These are phyloP conservation scores for Blastobotrys muscicola DNA, from an alignment of 805 yeast genomes.

Conservation along the genomic window DNA sequence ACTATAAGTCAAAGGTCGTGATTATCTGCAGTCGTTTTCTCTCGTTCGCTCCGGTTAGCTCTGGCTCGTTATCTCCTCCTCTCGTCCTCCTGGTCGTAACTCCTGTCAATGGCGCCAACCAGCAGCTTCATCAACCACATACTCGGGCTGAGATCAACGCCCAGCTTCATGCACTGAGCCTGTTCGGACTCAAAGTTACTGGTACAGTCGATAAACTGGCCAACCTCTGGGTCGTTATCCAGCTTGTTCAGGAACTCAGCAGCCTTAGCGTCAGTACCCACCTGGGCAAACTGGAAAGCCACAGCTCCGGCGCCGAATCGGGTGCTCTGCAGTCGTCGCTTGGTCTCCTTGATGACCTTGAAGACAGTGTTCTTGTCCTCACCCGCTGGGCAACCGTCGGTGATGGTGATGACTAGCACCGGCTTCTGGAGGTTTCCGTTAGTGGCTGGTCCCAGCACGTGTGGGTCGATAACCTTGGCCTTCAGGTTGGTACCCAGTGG, in stretches of 20 bases:
- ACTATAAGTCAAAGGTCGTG: no score
- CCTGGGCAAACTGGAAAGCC: slow-evolving; percentile 27
- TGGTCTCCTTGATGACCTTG: slow-evolving; percentile 19
- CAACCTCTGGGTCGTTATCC: slow-evolving; percentile 22
- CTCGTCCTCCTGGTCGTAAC: slow-evolving; percentile 26
- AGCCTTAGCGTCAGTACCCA: slow-evolving; percentile 25
- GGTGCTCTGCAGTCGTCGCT: slow-evolving; percentile 14
- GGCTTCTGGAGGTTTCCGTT: slow-evolving; percentile 20
- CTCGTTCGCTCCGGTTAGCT: not conserved
- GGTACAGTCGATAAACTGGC: slow-evolving; percentile 23
- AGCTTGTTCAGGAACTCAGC: slow-evolving; percentile 21
- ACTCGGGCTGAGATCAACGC: slow-evolving; percentile 23
- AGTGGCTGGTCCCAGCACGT: slow-evolving; percentile 19
- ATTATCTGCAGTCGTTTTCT: no score
- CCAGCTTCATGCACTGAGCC: slow-evolving; percentile 25
- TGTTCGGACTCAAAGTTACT: slow-evolving; percentile 24
- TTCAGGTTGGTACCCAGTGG: slow-evolving; percentile 21
- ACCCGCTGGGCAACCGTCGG: slow-evolving; percentile 28
- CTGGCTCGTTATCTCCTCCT: not conserved
- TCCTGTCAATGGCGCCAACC: slow-evolving; percentile 22
- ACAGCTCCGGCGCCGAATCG: slow-evolving; percentile 24
- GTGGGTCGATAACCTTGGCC: slow-evolving; percentile 23
- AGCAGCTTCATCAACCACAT: slow-evolving; percentile 24
- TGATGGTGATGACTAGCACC: slow-evolving; percentile 22
- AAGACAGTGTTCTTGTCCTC: slow-evolving; percentile 18